Evolutionary conservation across 257 asterid genomes (phyloP).

Genomic region (Fraxinus anomala): DNA sequence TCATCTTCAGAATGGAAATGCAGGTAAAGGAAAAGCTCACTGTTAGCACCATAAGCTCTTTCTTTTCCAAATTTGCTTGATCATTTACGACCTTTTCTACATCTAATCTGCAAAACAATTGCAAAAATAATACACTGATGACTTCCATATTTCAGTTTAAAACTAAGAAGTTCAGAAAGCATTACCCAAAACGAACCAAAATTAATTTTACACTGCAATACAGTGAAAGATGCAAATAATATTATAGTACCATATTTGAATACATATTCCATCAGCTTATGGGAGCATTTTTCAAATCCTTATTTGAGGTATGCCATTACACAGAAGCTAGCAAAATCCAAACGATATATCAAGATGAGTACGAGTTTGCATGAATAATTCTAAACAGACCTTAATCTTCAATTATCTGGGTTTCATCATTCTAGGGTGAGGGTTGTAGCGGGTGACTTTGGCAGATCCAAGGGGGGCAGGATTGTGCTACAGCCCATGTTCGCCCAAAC

Average conservation of each 20-base stretch:
- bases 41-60: constrained; percentile 59
- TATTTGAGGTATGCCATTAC: not conserved
- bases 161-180: not conserved
- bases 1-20: constrained; percentile 55
- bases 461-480: too few relatives aligned
- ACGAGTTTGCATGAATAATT: not conserved
- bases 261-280: not conserved
- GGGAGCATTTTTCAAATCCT: not conserved
- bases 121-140: not conserved
- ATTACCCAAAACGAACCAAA: not conserved
- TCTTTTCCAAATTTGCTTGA: constrained; percentile 63
- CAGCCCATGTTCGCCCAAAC: too few relatives aligned
- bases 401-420: not conserved
- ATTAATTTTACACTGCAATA: not conserved
- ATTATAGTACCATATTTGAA: not conserved
- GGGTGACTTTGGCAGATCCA: not conserved
- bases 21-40: constrained; percentile 57
- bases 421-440: not conserved
- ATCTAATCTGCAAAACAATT: constrained; percentile 58
- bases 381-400: constrained; percentile 1
- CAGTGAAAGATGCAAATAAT: not conserved
- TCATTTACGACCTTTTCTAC: constrained; percentile 59
- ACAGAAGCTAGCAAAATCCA: not conserved
- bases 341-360: not conserved
- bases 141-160: too few relatives aligned